These are phyloP conservation scores for Picochlorum sp. DNA, from an alignment of 139 green algal genomes.

Conservation along the genomic window DNA sequence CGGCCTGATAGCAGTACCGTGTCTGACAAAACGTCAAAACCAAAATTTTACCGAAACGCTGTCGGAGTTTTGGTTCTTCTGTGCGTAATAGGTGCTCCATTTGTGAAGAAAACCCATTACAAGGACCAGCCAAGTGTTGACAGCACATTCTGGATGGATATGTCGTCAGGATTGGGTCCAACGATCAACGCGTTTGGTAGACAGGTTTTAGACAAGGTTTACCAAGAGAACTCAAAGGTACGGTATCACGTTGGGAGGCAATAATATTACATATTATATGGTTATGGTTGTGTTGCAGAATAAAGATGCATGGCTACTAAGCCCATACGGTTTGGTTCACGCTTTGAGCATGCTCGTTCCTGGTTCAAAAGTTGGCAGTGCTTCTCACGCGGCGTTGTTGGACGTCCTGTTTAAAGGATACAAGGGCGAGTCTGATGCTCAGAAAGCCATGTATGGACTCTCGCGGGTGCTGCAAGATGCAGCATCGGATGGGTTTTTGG, in stretches of 20 bases:
- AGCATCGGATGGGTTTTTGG: slow-evolving; percentile 7
- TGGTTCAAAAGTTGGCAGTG: slow-evolving; percentile 9
- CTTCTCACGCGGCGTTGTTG: slow-evolving; percentile 12
- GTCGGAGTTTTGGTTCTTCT: too few species aligned
- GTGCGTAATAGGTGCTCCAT: too few species aligned
- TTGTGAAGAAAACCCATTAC: too few species aligned
- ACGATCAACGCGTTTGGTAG: background rate
- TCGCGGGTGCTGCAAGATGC: background rate
- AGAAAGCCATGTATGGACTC: background rate
- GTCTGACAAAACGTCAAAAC: too few species aligned
- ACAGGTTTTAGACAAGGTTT: background rate
- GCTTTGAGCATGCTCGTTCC: slow-evolving; percentile 29
- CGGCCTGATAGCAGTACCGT: too few species aligned
- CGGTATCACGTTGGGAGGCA: background rate
- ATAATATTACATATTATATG: background rate
- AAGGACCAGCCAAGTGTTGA: too few species aligned
- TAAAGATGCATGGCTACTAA: slow-evolving; percentile 13
- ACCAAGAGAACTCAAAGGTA: background rate
- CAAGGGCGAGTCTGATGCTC: background rate
- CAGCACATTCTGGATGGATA: too few species aligned
- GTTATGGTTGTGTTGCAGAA: background rate
- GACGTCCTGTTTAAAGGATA: background rate
- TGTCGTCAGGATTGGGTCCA: background rate
- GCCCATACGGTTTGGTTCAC: slow-evolving; percentile 19
- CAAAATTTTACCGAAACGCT: too few species aligned